A percentile compares a stretch with the other conserved stretches of the same genome.
phyloP scores from a whole-genome alignment of 2,329 filamentous ascomycete genomes.

The Kalaharituber pfeilii region DNA sequence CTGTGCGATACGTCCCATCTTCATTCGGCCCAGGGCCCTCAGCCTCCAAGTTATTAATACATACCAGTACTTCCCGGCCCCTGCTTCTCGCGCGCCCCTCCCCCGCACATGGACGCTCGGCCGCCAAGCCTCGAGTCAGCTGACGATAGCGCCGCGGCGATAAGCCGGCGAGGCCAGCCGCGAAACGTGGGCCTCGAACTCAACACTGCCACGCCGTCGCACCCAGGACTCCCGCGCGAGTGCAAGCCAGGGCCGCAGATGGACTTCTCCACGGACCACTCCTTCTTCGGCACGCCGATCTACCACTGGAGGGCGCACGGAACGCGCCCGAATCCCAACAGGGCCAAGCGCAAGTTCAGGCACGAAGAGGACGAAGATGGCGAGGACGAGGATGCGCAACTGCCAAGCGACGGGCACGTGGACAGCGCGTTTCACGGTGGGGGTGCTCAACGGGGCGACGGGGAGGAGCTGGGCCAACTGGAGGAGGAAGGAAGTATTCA shows the following conservation, averaged over 20 bases:
- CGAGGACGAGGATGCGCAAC: not conserved
- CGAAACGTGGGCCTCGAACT: too few relatives aligned
- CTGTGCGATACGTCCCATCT: too few relatives aligned
- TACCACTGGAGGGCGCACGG: not conserved
- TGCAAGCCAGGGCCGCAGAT: constrained; percentile 3
- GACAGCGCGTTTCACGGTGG: not conserved
- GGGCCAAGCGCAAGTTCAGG: not conserved
- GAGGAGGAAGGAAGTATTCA: not conserved
- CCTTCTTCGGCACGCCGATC: constrained; percentile 9
- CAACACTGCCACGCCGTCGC: too few relatives aligned
- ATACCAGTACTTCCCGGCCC: too few relatives aligned
- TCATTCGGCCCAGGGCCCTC: too few relatives aligned
- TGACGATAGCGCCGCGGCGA: too few relatives aligned
- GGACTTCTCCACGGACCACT: constrained; percentile 9
- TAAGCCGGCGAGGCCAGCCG: too few relatives aligned
- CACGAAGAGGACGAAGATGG: not conserved
- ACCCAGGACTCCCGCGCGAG: too few relatives aligned
- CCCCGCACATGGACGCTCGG: too few relatives aligned
- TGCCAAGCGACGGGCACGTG: not conserved
- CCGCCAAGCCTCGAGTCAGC: too few relatives aligned
- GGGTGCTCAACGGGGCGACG: not conserved
- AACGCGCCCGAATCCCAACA: not conserved
- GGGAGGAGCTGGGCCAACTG: not conserved
- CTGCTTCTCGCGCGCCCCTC: too few relatives aligned
- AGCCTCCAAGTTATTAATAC: too few relatives aligned